phyloP scores from a whole-genome alignment of 208 protist genomes.

The Acanthamoeba healyi region DNA sequence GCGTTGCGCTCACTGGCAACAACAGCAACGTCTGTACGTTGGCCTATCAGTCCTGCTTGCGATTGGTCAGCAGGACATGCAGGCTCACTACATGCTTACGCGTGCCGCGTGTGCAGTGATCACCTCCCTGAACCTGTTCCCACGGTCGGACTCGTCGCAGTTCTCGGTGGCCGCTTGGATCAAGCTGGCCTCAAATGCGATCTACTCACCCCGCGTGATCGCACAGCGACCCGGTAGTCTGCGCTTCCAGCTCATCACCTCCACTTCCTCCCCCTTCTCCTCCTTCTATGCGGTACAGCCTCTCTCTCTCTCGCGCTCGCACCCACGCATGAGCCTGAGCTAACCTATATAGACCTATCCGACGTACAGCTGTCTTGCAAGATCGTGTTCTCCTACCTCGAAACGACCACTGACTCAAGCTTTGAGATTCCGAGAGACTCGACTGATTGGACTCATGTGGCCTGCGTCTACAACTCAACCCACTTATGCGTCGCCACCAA shows the following conservation, averaged over 20 bases:
- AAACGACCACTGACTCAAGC: not conserved
- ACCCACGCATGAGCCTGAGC: not conserved
- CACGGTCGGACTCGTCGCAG: not conserved
- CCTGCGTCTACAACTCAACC: constrained; percentile 19
- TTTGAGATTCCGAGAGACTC: not conserved
- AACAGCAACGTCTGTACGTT: constrained; percentile 13
- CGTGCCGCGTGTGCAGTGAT: not conserved
- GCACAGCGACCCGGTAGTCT: not conserved
- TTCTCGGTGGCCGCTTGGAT: constrained; percentile 32
- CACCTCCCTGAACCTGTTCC: not conserved
- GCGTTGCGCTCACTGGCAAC: not conserved
- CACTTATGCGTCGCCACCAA: not conserved
- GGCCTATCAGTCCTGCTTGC: not conserved
- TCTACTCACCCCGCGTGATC: not conserved
- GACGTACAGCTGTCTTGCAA: not conserved
- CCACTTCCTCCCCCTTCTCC: not conserved
- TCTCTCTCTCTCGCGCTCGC: not conserved
- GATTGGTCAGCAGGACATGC: not conserved
- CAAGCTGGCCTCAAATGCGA: not conserved
- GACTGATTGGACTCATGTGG: not conserved
- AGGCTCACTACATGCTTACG: too few species aligned
- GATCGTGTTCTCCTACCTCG: constrained; percentile 26
- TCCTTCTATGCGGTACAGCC: constrained; percentile 5
- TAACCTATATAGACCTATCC: not conserved
- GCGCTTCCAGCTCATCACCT: not conserved